A percentile compares a stretch with the other conserved stretches of the same genome.
Conservation (phyloP, 1,284 basidiomycete species). For the Heterobasidion occidentale region DNA sequence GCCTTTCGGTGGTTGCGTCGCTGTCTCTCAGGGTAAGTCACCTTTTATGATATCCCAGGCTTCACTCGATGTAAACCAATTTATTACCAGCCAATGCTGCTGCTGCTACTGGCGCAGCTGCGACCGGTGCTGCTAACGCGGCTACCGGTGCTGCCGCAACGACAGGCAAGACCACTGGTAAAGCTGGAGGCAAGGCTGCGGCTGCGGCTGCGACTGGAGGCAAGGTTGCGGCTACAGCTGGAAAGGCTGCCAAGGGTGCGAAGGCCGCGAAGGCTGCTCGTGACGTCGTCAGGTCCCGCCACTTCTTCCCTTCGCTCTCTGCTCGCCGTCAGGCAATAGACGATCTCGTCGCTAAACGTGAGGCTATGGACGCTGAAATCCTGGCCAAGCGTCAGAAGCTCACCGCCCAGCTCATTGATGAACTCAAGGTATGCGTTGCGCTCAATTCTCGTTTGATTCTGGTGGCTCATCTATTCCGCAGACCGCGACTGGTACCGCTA, state of each 20-base stretch:
- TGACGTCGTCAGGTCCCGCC: background rate
- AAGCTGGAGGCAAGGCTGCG: background rate
- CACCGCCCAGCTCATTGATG: background rate
- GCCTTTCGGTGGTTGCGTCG: background rate
- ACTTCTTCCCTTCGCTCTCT: background rate
- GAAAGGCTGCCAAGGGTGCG: background rate
- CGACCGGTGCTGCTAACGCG: background rate
- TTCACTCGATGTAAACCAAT: background rate
- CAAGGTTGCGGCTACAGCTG: background rate
- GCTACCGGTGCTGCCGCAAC: background rate
- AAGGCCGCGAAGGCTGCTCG: background rate
- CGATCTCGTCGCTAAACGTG: background rate
- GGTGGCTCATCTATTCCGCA: background rate
- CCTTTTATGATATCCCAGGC: background rate
- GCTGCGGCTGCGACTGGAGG: background rate
- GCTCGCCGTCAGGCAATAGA: background rate
- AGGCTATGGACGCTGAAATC: background rate
- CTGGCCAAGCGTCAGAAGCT: background rate
- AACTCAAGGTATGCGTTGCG: background rate
- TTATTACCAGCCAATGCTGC: background rate
- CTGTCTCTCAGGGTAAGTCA: background rate
- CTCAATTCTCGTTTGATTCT: background rate
- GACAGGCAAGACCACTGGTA: background rate
- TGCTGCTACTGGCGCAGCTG: background rate
- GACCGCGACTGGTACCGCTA: background rate